A percentile compares a stretch with the other conserved stretches of the same genome.
Evolutionary conservation across 129 eudicot species (phyloP).

Genomic region (Flaveria ramosissima): DNA sequence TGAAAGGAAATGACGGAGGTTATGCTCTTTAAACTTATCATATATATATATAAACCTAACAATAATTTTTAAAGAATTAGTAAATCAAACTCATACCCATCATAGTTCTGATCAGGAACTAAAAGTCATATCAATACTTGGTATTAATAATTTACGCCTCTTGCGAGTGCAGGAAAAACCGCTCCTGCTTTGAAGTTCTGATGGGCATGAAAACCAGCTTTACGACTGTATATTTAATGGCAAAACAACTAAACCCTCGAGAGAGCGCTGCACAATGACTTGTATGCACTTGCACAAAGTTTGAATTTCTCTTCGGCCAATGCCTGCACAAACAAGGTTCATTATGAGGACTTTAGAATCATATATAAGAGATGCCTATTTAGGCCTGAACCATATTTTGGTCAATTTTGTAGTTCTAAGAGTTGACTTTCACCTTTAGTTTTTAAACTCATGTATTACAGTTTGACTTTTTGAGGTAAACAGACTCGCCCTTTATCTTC

Average conservation of each 20-base stretch:
- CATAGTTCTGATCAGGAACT: neutral
- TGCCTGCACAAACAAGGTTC: constrained; percentile 52
- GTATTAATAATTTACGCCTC: neutral
- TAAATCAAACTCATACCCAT: constrained; percentile 11
- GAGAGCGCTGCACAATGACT: constrained; percentile 71
- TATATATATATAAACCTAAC: neutral
- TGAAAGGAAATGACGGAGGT: too few species aligned
- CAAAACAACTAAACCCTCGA: constrained; percentile 37
- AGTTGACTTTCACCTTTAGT: constrained; percentile 8
- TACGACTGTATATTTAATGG: neutral
- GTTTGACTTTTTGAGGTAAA: constrained; percentile 1
- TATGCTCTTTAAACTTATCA: too few species aligned
- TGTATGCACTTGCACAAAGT: constrained; percentile 72
- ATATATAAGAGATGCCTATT: neutral
- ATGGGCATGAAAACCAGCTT: neutral
- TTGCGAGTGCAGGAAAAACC: neutral
- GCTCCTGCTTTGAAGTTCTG: neutral
- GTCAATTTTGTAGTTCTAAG: neutral
- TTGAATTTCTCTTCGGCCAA: constrained; percentile 90
- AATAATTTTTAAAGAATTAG: neutral
- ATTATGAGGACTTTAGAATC: neutral
- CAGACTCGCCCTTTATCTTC: neutral
- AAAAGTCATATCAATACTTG: neutral
- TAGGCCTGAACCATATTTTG: neutral
- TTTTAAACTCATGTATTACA: neutral